Evolutionary conservation across 2,329 filamentous ascomycete species (phyloP).

Genomic region (Sclerotinia borealis): DNA sequence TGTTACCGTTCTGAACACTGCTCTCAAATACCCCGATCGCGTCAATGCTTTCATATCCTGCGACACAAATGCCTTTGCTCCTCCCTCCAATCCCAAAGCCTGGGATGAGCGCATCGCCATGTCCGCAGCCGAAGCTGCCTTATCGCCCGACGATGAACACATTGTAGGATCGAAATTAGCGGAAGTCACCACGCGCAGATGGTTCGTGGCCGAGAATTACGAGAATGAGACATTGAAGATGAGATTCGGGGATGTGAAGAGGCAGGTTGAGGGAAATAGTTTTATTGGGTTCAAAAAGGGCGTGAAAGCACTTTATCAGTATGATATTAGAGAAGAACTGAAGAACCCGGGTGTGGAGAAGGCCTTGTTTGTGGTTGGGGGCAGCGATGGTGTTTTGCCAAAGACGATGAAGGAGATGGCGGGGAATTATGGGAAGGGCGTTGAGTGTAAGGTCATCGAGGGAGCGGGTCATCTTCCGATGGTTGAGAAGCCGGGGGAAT

Average conservation of each 20-base stretch:
- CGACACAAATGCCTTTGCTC: conserved; percentile 71
- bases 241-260: conserved; percentile 52
- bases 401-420: conserved; percentile 75
- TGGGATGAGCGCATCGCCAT: conserved; percentile 73
- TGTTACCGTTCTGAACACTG: conserved; percentile 68
- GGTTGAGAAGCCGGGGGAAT: conserved; percentile 66
- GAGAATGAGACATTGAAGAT: conserved; percentile 42
- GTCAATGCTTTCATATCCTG: conserved; percentile 62
- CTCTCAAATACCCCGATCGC: conserved; percentile 56
- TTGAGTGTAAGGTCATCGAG: conserved; percentile 59
- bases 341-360: conserved; percentile 42
- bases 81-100: conserved; percentile 66
- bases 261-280: conserved; percentile 64
- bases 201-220: conserved; percentile 63
- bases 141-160: conserved; percentile 34
- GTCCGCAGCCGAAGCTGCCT: conserved; percentile 49
- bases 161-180: conserved; percentile 63
- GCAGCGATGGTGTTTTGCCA: conserved; percentile 67
- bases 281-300: conserved; percentile 62
- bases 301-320: conserved; percentile 66
- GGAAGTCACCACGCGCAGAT: conserved; percentile 63
- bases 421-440: conserved; percentile 48
- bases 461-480: conserved; percentile 77
- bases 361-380: conserved; percentile 66
- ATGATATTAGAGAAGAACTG: conserved; percentile 58